Evolutionary conservation across 345 rosid species (phyloP).

Genomic region (Boechera stricta): DNA sequence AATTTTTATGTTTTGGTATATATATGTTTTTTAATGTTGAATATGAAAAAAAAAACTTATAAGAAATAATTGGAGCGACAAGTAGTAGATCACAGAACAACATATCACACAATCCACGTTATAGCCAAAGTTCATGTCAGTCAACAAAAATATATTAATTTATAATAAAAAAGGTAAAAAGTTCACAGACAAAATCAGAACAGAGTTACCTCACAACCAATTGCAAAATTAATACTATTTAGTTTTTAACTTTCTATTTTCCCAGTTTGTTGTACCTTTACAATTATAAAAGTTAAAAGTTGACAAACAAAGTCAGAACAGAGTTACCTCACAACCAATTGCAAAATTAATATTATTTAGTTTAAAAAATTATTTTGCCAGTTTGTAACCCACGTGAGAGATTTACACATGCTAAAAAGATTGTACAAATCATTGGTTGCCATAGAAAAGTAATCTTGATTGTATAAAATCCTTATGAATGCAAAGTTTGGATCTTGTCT

Average conservation of each 20-base stretch:
- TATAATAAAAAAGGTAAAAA: constrained; percentile 24
- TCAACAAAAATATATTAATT: not conserved
- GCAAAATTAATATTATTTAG: constrained; percentile 10
- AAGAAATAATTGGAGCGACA: constrained; percentile 34
- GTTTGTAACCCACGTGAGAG: constrained; percentile 38
- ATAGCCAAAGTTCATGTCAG: not conserved
- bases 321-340: constrained; percentile 19
- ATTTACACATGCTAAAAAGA: constrained; percentile 30
- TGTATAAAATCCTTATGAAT: constrained; percentile 24
- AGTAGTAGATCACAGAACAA: constrained; percentile 38
- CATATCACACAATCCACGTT: constrained; percentile 34
- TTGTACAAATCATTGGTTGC: constrained; percentile 41
- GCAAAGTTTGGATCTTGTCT: constrained; percentile 40
- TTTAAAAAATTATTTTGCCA: constrained; percentile 9
- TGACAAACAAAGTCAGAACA: not conserved
- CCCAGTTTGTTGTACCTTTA: not conserved
- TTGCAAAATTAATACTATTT: constrained; percentile 11
- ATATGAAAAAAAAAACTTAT: not conserved
- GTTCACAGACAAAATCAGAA: constrained; percentile 41
- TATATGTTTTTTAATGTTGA: not conserved
- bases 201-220: constrained; percentile 30
- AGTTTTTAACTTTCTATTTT: not conserved
- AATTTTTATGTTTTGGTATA: not conserved
- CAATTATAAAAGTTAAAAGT: not conserved
- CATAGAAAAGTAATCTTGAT: constrained; percentile 35